Conservation (phyloP, 768 basidiomycete species). For the Lactarius pseudohatsudake region DNA sequence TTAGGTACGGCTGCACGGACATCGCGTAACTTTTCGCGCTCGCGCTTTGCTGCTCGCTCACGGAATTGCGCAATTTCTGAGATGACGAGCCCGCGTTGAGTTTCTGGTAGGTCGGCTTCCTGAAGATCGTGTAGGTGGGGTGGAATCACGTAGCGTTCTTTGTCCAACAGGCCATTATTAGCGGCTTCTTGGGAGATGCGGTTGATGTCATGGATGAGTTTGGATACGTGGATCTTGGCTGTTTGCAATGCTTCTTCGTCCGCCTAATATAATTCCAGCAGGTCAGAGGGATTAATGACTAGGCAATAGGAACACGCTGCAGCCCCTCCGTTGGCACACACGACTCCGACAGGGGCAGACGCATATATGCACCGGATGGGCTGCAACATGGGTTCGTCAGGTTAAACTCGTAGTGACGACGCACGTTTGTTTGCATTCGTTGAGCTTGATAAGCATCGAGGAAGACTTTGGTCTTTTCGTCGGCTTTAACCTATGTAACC, state of each 20-base stretch:
- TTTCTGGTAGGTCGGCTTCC: slow-evolving; percentile 96
- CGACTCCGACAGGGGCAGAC: neutral
- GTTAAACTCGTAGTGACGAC: slow-evolving; percentile 35
- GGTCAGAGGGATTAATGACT: slow-evolving; percentile 16
- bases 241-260: slow-evolving; percentile 66
- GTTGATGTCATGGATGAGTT: slow-evolving; percentile 69
- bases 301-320: slow-evolving; percentile 4
- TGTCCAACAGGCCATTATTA: slow-evolving; percentile 70
- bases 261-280: slow-evolving; percentile 44
- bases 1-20: slow-evolving; percentile 58
- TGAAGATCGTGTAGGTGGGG: slow-evolving; percentile 97
- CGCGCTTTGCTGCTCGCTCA: slow-evolving; percentile 88
- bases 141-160: slow-evolving; percentile 87
- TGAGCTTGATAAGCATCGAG: slow-evolving; percentile 82
- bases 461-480: slow-evolving; percentile 90
- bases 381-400: slow-evolving; percentile 16
- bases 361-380: slow-evolving; percentile 13
- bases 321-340: slow-evolving; percentile 8
- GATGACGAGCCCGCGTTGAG: slow-evolving; percentile 87
- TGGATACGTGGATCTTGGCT: slow-evolving; percentile 63
- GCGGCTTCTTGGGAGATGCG: slow-evolving; percentile 72
- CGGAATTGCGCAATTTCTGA: slow-evolving; percentile 96
- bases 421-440: slow-evolving; percentile 79
- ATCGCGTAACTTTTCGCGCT: slow-evolving; percentile 85
- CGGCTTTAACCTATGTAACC: slow-evolving; percentile 84